Evolutionary conservation across 164 flowering plant genomes (phyloP).

Genomic region (Stephania yunnanensis): DNA sequence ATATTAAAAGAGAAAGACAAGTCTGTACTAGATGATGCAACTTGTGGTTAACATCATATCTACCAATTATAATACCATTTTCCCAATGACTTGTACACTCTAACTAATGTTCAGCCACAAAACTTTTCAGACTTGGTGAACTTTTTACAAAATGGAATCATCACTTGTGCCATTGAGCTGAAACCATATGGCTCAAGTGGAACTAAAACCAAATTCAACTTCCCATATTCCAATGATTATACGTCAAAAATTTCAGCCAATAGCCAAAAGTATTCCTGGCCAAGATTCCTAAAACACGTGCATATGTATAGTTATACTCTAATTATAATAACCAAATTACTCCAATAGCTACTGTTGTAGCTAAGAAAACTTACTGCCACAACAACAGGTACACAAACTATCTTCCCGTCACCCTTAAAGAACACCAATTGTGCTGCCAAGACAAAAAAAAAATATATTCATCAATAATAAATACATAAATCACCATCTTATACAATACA

Average conservation of each 20-base stretch:
- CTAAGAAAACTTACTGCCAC: constrained; percentile 73
- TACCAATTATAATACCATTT: too few species aligned
- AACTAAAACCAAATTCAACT: too few species aligned
- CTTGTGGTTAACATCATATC: too few species aligned
- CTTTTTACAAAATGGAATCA: too few species aligned
- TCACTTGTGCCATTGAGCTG: too few species aligned
- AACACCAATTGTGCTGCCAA: constrained; percentile 81
- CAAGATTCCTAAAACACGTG: neutral
- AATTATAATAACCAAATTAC: neutral
- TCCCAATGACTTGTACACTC: too few species aligned
- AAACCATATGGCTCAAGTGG: too few species aligned
- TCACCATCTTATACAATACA: neutral
- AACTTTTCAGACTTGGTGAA: too few species aligned
- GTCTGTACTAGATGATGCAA: too few species aligned
- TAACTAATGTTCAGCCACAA: too few species aligned
- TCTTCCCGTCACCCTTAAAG: constrained; percentile 42
- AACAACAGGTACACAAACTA: constrained; percentile 73
- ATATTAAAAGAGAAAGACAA: too few species aligned
- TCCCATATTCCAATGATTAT: neutral
- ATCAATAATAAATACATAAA: neutral
- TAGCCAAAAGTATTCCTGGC: neutral
- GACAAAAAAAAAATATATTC: neutral
- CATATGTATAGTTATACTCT: neutral
- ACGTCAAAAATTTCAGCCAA: neutral
- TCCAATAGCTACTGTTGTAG: neutral